phyloP scores from a whole-genome alignment of 192 early-diverging fungal genomes.

The Diversispora epigaea region DNA sequence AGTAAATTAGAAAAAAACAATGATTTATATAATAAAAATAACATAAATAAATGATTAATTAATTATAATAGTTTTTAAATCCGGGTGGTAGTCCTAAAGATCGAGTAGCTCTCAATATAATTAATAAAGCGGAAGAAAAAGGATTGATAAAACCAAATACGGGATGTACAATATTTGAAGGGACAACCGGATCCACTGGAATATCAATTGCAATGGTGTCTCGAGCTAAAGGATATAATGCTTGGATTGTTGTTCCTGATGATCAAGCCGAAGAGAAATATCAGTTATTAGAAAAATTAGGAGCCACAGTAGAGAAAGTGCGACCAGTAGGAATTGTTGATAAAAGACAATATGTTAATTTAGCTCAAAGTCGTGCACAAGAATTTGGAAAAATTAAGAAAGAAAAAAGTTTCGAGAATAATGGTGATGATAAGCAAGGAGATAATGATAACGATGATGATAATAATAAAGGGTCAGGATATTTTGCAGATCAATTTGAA shows the following conservation, averaged over 20 bases:
- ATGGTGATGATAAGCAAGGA: not conserved
- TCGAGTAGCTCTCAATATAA: slow-evolving; percentile 84
- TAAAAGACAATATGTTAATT: slow-evolving; percentile 86
- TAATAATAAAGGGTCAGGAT: slow-evolving; percentile 46
- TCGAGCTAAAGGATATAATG: slow-evolving; percentile 84
- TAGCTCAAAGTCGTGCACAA: slow-evolving; percentile 74
- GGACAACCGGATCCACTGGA: slow-evolving; percentile 94
- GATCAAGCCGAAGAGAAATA: slow-evolving; percentile 92
- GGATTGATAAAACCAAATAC: slow-evolving; percentile 72
- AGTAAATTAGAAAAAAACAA: too few species aligned
- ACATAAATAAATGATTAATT: slow-evolving; percentile 22
- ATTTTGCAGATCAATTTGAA: slow-evolving; percentile 95
- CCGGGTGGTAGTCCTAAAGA: slow-evolving; percentile 94
- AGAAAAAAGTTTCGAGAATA: too few species aligned
- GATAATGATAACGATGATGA: not conserved
- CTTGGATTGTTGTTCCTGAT: slow-evolving; percentile 96
- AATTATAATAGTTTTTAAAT: slow-evolving; percentile 72
- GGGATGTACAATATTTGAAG: slow-evolving; percentile 85
- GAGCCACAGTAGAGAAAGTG: slow-evolving; percentile 89
- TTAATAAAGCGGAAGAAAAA: slow-evolving; percentile 70
- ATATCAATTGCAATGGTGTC: slow-evolving; percentile 92
- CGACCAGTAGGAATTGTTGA: slow-evolving; percentile 90
- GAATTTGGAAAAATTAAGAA: slow-evolving; percentile 50
- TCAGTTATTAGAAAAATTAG: slow-evolving; percentile 74
- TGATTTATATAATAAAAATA: not conserved